These are phyloP conservation scores for Cladosporium colombiae DNA, from an alignment of 2,329 filamentous ascomycete species.

Conservation along the genomic window DNA sequence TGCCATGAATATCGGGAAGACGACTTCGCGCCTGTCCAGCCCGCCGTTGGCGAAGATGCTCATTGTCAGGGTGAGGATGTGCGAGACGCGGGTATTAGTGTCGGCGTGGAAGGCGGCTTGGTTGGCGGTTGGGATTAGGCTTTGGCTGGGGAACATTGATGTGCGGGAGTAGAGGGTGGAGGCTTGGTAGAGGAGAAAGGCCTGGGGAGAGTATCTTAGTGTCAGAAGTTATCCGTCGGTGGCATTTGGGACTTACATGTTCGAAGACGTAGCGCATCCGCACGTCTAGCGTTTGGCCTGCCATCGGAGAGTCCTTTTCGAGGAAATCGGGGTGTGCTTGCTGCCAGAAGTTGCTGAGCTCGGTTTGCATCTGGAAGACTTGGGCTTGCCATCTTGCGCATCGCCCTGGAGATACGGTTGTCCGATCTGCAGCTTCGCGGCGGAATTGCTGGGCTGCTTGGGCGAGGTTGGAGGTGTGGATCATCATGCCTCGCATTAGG, in stretches of 20 bases:
- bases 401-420: slow-evolving; percentile 25
- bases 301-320: slow-evolving; percentile 24
- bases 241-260: no score
- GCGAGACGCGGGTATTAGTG: slow-evolving; percentile 46
- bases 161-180: slow-evolving; percentile 55
- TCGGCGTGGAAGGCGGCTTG: slow-evolving; percentile 39
- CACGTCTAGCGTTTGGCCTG: slow-evolving; percentile 36
- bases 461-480: slow-evolving; percentile 48
- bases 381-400: slow-evolving; percentile 31
- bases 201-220: no score
- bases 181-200: slow-evolving; percentile 51
- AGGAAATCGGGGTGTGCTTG: slow-evolving; percentile 32
- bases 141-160: slow-evolving; percentile 53
- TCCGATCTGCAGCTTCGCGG: slow-evolving; percentile 31
- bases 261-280: slow-evolving; percentile 41
- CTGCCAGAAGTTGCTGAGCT: slow-evolving; percentile 34
- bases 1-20: slow-evolving; percentile 58
- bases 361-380: slow-evolving; percentile 31
- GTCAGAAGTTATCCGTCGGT: no score
- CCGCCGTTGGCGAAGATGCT: slow-evolving; percentile 41
- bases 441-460: slow-evolving; percentile 46
- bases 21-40: slow-evolving; percentile 48
- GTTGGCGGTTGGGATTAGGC: slow-evolving; percentile 41
- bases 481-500: slow-evolving; percentile 48
- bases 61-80: slow-evolving; percentile 49